Conservation (phyloP, 371 early-diverging fungal genomes). For the Mortierella sp. region DNA sequence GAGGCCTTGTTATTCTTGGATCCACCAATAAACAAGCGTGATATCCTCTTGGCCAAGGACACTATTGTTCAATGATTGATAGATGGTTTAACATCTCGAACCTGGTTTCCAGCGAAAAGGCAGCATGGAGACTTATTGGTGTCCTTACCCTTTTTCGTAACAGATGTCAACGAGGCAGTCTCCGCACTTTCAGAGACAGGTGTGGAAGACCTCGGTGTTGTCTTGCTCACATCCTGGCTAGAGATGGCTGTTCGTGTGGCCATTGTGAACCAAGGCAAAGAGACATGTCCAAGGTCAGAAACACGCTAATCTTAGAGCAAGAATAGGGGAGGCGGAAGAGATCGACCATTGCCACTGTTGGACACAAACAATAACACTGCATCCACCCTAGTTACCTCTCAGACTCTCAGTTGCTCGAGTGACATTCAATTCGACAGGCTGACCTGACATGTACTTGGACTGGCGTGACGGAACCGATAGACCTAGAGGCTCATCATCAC, state of each 20-base stretch:
- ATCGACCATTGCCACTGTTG: background rate
- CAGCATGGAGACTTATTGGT: background rate
- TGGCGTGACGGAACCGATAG: conserved; percentile 2
- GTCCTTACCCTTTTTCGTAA: conserved; percentile 14
- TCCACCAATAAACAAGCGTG: conserved; percentile 24
- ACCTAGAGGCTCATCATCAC: conserved; percentile 41
- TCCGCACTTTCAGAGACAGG: background rate
- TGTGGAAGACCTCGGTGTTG: background rate
- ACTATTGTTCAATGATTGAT: conserved; percentile 13
- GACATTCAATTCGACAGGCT: conserved; percentile 16
- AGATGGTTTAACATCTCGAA: background rate
- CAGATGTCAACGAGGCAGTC: conserved; percentile 5
- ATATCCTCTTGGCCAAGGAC: conserved; percentile 37
- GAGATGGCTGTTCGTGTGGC: conserved; percentile 18
- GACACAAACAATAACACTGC: background rate
- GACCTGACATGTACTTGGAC: conserved; percentile 13
- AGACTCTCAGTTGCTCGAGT: conserved; percentile 21
- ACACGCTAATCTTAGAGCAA: background rate
- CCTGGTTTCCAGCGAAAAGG: background rate
- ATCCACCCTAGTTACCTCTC: conserved; percentile 15
- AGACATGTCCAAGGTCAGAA: background rate
- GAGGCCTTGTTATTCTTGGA: conserved; percentile 15
- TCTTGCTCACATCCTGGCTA: conserved; percentile 8
- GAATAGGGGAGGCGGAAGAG: background rate
- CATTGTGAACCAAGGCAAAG: background rate